Conservation (phyloP, 176 grass and related monocot genomes). For the Pontederia crassipes region DNA sequence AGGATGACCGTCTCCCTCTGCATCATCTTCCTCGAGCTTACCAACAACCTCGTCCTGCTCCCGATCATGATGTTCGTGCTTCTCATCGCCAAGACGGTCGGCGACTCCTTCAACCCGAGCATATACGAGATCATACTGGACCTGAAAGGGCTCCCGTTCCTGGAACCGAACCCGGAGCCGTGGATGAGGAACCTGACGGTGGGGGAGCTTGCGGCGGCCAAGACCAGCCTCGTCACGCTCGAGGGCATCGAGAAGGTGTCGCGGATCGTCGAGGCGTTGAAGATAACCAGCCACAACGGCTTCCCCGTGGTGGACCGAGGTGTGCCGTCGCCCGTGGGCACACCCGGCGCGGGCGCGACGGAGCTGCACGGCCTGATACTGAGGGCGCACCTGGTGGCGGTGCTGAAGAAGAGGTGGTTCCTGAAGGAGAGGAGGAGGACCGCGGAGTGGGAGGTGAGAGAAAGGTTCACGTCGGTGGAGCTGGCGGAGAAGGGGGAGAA, state of each 20-base stretch:
- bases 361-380: slow-evolving; percentile 80
- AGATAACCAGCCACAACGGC: slow-evolving; percentile 54
- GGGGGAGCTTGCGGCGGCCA: slow-evolving; percentile 53
- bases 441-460: slow-evolving; percentile 63
- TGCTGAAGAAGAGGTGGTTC: slow-evolving; percentile 77
- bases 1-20: slow-evolving; percentile 92
- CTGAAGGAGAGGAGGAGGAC: slow-evolving; percentile 47
- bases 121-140: slow-evolving; percentile 99
- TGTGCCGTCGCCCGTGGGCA: slow-evolving; percentile 1
- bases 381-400: slow-evolving; percentile 54
- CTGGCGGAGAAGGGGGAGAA: slow-evolving; percentile 38
- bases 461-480: slow-evolving; percentile 54
- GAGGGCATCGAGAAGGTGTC: slow-evolving; percentile 60
- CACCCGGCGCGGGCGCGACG: slow-evolving; percentile 9
- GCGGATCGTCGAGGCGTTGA: slow-evolving; percentile 36
- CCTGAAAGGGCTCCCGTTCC: slow-evolving; percentile 79
- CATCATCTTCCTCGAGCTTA: slow-evolving; percentile 97
- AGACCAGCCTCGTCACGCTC: slow-evolving; percentile 40
- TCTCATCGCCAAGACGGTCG: slow-evolving; percentile 80
- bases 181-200: slow-evolving; percentile 96
- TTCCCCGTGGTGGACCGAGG: slow-evolving; percentile 64
- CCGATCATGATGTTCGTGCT: slow-evolving; percentile 98
- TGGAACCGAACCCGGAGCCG: slow-evolving; percentile 60
- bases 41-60: slow-evolving; percentile 76
- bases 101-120: slow-evolving; percentile 77